Evolutionary conservation across 2,329 filamentous ascomycete genomes (phyloP), one percentile per base, ranked within the genome.

Genomic region (Nemania bipapillata): DNA sequence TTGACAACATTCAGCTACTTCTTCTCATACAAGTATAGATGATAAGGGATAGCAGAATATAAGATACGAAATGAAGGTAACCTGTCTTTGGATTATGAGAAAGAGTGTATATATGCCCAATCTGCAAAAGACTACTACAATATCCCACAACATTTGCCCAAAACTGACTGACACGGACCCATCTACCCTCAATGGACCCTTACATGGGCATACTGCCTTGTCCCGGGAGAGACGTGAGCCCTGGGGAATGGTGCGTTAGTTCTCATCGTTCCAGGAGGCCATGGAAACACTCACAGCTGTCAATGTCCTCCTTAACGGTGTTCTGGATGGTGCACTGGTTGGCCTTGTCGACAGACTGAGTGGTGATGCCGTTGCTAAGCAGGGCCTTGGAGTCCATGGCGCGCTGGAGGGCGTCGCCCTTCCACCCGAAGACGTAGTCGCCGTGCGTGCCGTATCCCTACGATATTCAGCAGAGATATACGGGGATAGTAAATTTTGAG

Each of bases 351-450:
- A 74, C 70, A 57, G 58, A 75, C 70, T 78, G 77, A n/a, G 67
- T 72, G 40, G 74, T 68, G 60, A 78, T 72, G 28, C 71, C 72
- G 55, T 72, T 72, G 71, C 74, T 75, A 53, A 80, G 77, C 60
- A 79, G 74, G 74, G 80, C 78, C 54, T 65, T 69, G 56, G 79
- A 79, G 69, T 82, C 80, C 65, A 67, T 67, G 17, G 65, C 65
- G 35, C 65, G 65, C 59, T 67, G 65, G 59, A 66, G 52, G 20
- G 40, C 77, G 66, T 82, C 77, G 54, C 72, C 74, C 66, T 74
- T 74, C 73, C 65, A 68, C 24, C 65, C 65, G 60, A 68, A 68
- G 40, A 68, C 49, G 30, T 68, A 68, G 40, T 68, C 73, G 68
- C 79, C 76, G 77, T 78, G 75, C 11, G 76, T 77, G 5, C 76